These are phyloP conservation scores for Erodium moschatum DNA, from an alignment of 441 rosid species.

Conservation along the genomic window DNA sequence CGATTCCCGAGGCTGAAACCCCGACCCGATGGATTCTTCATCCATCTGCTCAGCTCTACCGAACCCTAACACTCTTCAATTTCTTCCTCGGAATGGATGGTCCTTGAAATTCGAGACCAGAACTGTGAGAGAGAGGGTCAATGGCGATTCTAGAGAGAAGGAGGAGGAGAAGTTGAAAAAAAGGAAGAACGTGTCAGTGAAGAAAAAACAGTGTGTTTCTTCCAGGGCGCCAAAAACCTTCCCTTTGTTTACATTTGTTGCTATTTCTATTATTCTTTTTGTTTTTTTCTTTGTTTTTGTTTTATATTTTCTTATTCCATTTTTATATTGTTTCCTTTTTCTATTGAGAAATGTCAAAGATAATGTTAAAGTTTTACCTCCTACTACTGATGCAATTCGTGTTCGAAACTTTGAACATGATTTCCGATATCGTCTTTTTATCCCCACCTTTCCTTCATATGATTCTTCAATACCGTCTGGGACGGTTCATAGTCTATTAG, in stretches of 20 bases:
- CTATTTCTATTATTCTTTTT: neutral
- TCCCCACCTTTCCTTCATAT: no score
- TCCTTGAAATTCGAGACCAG: neutral
- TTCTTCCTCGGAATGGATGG: neutral
- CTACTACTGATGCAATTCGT: no score
- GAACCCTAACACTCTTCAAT: neutral
- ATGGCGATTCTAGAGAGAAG: neutral
- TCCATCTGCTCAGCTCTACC: neutral
- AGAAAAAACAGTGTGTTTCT: neutral
- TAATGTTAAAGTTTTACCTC: no score
- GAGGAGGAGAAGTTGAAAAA: neutral
- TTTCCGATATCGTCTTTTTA: no score
- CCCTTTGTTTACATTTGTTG: neutral
- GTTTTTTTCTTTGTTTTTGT: neutral
- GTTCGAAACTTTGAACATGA: no score
- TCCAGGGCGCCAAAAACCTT: neutral
- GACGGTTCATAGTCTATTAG: no score
- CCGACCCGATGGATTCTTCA: neutral
- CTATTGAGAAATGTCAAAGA: no score
- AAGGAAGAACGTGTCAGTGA: neutral
- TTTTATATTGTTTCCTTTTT: no score
- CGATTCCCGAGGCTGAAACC: neutral
- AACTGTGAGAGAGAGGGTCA: neutral
- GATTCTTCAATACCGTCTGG: no score
- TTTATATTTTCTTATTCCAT: no score